Evolutionary conservation across 2,329 filamentous ascomycete species (phyloP).

Genomic region (Chaetomium sp.): DNA sequence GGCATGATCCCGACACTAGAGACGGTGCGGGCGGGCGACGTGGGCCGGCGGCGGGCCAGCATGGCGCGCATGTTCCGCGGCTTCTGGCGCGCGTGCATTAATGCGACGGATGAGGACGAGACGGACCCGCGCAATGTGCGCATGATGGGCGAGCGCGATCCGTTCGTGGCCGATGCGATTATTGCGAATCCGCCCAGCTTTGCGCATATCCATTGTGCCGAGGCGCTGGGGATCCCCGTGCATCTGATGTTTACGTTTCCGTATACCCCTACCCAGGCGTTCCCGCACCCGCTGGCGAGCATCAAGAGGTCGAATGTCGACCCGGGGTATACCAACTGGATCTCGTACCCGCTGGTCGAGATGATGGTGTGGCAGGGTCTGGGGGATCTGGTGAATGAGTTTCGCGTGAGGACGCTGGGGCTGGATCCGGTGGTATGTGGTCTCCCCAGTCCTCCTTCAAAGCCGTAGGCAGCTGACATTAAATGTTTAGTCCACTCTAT

Average conservation of each 20-base stretch:
- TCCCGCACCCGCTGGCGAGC: slow-evolving; percentile 76
- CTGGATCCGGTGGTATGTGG: slow-evolving; percentile 62
- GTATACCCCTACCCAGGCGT: slow-evolving; percentile 73
- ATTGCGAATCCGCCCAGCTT: slow-evolving; percentile 83
- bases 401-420: slow-evolving; percentile 67
- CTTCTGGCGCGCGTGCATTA: slow-evolving; percentile 78
- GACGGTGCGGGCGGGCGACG: slow-evolving; percentile 72
- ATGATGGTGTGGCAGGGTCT: slow-evolving; percentile 92
- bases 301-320: slow-evolving; percentile 74
- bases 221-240: slow-evolving; percentile 74
- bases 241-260: slow-evolving; percentile 91
- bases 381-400: slow-evolving; percentile 75
- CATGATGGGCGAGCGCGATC: slow-evolving; percentile 63
- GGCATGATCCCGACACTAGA: slow-evolving; percentile 75
- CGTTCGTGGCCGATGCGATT: slow-evolving; percentile 75
- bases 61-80: slow-evolving; percentile 85
- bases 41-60: slow-evolving; percentile 64
- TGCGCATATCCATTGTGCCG: slow-evolving; percentile 77
- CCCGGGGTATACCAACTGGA: slow-evolving; percentile 74
- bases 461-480: neutral
- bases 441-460: too few species aligned
- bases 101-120: slow-evolving; percentile 71
- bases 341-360: slow-evolving; percentile 78
- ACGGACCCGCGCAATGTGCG: slow-evolving; percentile 51
- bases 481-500: slow-evolving; percentile 58